A percentile compares a stretch with the other conserved stretches of the same genome.
Conservation (phyloP, 2,329 filamentous ascomycete species). For the Venturia oleaginea region DNA sequence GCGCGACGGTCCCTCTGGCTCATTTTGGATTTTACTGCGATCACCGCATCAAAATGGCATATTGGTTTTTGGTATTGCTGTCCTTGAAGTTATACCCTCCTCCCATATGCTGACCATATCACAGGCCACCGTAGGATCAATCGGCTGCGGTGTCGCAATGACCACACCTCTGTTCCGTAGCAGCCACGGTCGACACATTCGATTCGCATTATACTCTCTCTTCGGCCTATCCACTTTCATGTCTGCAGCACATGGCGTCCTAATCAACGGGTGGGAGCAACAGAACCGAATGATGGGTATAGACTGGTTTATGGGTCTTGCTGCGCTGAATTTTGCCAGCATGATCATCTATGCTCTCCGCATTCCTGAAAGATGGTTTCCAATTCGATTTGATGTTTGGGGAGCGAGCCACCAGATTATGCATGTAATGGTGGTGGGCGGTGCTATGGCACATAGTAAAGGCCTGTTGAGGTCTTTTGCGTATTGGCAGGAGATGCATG, state of each 20-base stretch:
- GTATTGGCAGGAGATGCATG: not conserved
- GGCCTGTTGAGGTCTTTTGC: slow-evolving; percentile 75
- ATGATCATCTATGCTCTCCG: slow-evolving; percentile 79
- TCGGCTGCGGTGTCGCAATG: slow-evolving; percentile 62
- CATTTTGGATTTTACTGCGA: slow-evolving; percentile 53
- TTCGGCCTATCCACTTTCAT: slow-evolving; percentile 79
- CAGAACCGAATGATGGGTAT: slow-evolving; percentile 70
- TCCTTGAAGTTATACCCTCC: not conserved
- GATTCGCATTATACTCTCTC: slow-evolving; percentile 80
- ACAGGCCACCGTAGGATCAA: slow-evolving; percentile 56
- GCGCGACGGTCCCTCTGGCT: slow-evolving; percentile 79
- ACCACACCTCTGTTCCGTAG: slow-evolving; percentile 77
- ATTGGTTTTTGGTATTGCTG: slow-evolving; percentile 62
- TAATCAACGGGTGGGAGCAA: slow-evolving; percentile 54
- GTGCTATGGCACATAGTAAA: slow-evolving; percentile 70
- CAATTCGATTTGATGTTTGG: slow-evolving; percentile 79
- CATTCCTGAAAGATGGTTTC: slow-evolving; percentile 71
- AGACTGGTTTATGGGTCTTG: slow-evolving; percentile 70
- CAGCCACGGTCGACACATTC: slow-evolving; percentile 72
- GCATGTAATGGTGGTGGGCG: slow-evolving; percentile 77
- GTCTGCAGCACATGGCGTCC: slow-evolving; percentile 69
- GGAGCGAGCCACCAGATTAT: slow-evolving; percentile 95
- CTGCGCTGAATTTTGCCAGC: slow-evolving; percentile 74
- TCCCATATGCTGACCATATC: not conserved
- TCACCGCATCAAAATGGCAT: slow-evolving; percentile 54